phyloP scores from a whole-genome alignment of 164 flowering plant genomes.

The Umbellularia californica region DNA sequence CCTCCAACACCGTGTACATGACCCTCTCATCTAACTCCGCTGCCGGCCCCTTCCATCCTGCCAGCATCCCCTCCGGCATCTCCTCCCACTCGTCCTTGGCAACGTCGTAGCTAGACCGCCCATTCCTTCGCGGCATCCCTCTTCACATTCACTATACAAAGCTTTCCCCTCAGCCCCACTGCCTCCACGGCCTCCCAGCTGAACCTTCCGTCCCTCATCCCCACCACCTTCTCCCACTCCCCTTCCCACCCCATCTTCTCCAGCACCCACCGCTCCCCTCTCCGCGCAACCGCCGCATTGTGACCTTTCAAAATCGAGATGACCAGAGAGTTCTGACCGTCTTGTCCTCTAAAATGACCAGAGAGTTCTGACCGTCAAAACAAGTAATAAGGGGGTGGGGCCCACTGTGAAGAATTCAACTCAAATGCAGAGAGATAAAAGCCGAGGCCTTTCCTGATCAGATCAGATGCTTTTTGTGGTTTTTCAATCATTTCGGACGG shows the following conservation, averaged over 20 bases:
- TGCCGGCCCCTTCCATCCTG: constrained; percentile 78
- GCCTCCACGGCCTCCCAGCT: constrained; percentile 83
- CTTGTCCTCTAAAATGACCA: too few species aligned
- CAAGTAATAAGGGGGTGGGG: too few species aligned
- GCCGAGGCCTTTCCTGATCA: too few species aligned
- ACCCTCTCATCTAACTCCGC: constrained; percentile 65
- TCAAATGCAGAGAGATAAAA: too few species aligned
- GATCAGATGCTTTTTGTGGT: too few species aligned
- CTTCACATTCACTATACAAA: constrained; percentile 73
- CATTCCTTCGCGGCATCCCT: constrained; percentile 60
- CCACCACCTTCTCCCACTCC: constrained; percentile 33
- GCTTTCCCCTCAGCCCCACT: constrained; percentile 64
- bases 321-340: too few species aligned
- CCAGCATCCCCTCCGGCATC: constrained; percentile 69
- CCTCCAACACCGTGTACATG: constrained; percentile 54
- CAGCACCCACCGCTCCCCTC: constrained; percentile 52
- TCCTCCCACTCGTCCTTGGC: constrained; percentile 48
- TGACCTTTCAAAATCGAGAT: constrained; percentile 19
- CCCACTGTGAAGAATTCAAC: too few species aligned
- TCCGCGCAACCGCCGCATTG: constrained; percentile 44
- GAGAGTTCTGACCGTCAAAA: too few species aligned
- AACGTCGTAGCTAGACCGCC: constrained; percentile 34
- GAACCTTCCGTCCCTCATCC: constrained; percentile 43
- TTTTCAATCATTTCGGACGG: too few species aligned
- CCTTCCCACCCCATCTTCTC: neutral